Evolutionary conservation across 1,284 basidiomycete species (phyloP), one percentile per base, ranked within the genome.

Genomic region (Ustilago loliicola): DNA sequence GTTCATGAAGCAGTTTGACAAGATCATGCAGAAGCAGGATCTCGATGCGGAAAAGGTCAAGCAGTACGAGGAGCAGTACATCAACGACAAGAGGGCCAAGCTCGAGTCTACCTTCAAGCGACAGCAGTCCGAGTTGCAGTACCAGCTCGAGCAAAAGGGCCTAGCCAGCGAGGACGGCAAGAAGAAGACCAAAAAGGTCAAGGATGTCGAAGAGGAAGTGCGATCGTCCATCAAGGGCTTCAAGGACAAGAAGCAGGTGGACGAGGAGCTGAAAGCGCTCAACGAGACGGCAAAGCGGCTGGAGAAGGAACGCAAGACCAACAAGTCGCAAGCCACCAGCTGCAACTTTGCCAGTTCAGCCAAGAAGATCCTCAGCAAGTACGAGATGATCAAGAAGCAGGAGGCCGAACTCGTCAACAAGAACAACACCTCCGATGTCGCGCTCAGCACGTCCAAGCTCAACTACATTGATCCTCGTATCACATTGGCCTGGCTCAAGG

Each of bases 21-120:
- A 80, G 71, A 79, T 83, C 50, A 91, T 93, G 10, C 91, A 93
- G 66, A 95, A 98, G 87, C 96, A 94, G 2, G 95, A 98, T 84
- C 86, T 99, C 51, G 96, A 98, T 72, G 94, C 96, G 29, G 95
- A 97, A 7, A 96, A 92, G 88, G 91, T 98, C 71, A 91, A 88
- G 56, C 89, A 91, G 76, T 91, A 96, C 84, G 97, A 99, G 87
- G 92, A 93, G 38, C 88, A 90, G 17, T 84, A 93, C 80, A 84
- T 86, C 54, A 48, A 66, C 15, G 81, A 80, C 57, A 86, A 87
- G 61, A 92, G 92, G 85, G 90, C 91, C 65, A 94, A 93, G 83
- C 93, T 96, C 71, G 88, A 94, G 7, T 81, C 84, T 23, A 83
- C 85, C n/a, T 87, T 87, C 57, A 95, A 98, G 85, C 93, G 83